phyloP scores from a whole-genome alignment of 768 basidiomycete species.

The Ramaria rubella region DNA sequence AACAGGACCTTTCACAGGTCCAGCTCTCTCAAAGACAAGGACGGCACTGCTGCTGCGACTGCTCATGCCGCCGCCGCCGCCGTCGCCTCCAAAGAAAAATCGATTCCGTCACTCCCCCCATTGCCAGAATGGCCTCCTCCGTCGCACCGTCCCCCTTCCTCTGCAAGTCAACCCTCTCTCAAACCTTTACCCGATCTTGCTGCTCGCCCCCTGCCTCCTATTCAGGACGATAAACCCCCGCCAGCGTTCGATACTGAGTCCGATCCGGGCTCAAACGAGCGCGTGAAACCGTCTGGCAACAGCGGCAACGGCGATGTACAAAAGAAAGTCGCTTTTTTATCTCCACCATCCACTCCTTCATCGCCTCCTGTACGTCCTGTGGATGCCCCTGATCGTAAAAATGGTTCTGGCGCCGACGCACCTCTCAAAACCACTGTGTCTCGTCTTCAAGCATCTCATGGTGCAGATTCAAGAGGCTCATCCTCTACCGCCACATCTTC shows the following conservation, averaged over 20 bases:
- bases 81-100: slow-evolving; percentile 4
- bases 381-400: slow-evolving; percentile 1
- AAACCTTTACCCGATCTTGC: slow-evolving; percentile 66
- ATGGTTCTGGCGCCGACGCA: slow-evolving; percentile 12
- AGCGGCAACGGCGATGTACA: slow-evolving; percentile 41
- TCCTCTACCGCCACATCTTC: slow-evolving; percentile 59
- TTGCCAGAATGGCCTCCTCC: slow-evolving; percentile 63
- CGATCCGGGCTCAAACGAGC: slow-evolving; percentile 19
- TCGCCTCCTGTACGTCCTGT: not conserved
- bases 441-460: slow-evolving; percentile 69
- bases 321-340: slow-evolving; percentile 87
- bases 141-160: slow-evolving; percentile 24
- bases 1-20: slow-evolving; percentile 55
- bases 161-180: slow-evolving; percentile 35
- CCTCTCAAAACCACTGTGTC: slow-evolving; percentile 61
- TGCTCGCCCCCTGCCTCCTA: slow-evolving; percentile 40
- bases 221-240: slow-evolving; percentile 27
- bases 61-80: slow-evolving; percentile 25
- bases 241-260: not conserved
- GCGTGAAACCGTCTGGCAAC: slow-evolving; percentile 31
- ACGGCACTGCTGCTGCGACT: slow-evolving; percentile 27
- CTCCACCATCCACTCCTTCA: slow-evolving; percentile 69
- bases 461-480: slow-evolving; percentile 61
- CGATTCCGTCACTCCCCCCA: slow-evolving; percentile 45
- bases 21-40: slow-evolving; percentile 51